Evolutionary conservation across 306 rosid species (phyloP).

Genomic region (Quercus mongolica): DNA sequence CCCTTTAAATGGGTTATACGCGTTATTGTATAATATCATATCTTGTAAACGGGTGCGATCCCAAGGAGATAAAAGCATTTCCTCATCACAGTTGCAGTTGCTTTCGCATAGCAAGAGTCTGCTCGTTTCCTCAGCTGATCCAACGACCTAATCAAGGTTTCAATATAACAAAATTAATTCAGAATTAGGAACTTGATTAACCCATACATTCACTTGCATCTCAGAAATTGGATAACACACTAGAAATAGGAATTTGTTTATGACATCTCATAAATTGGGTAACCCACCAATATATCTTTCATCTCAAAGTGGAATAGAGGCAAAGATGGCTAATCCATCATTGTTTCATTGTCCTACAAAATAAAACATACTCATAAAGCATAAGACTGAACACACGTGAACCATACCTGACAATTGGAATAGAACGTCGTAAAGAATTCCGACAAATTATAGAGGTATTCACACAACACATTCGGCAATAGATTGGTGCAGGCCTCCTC

Average conservation of each 20-base stretch:
- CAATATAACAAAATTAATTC: not conserved
- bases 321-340: no score
- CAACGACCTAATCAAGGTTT: conserved; percentile 58
- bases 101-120: conserved; percentile 93
- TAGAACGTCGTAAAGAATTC: conserved; percentile 77
- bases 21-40: conserved; percentile 20
- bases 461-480: conserved; percentile 78
- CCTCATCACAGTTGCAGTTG: conserved; percentile 85
- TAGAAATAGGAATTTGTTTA: not conserved
- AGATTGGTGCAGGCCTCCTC: conserved; percentile 90
- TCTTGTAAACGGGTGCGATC: conserved; percentile 82
- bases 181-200: no score
- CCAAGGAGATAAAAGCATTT: conserved; percentile 88
- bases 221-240: no score
- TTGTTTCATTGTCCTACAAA: no score
- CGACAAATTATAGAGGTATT: conserved; percentile 81
- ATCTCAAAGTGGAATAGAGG: no score
- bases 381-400: conserved; percentile 4
- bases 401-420: conserved; percentile 81
- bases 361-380: not conserved
- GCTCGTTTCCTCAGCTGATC: conserved; percentile 77
- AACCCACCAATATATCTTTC: no score
- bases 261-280: not conserved
- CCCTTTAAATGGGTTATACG: conserved; percentile 1
- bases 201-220: not conserved